Evolutionary conservation across 73 alveolate genomes (phyloP).

Genomic region (Loxodes magnus): DNA sequence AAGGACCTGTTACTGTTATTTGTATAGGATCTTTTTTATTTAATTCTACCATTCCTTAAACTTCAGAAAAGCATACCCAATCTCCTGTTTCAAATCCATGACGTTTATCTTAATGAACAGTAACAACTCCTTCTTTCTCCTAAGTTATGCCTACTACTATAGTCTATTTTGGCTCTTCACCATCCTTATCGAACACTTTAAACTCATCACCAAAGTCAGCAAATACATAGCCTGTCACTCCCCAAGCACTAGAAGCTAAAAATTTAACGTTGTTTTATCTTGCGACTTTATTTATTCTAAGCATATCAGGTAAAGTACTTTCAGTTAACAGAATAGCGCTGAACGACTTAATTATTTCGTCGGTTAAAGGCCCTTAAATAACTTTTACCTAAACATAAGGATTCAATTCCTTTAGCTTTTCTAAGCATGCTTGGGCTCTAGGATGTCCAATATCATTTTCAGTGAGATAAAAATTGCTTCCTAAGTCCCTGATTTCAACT

Average conservation of each 20-base stretch:
- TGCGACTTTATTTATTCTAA: constrained; percentile 58
- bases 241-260: constrained; percentile 56
- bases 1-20: constrained; percentile 69
- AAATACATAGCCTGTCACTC: constrained; percentile 86
- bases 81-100: constrained; percentile 92
- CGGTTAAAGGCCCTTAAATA: constrained; percentile 19
- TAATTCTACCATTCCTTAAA: constrained; percentile 96
- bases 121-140: constrained; percentile 69
- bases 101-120: constrained; percentile 83
- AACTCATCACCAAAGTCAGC: constrained; percentile 89
- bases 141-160: constrained; percentile 65
- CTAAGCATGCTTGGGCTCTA: constrained; percentile 77
- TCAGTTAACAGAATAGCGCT: constrained; percentile 78
- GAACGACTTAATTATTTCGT: constrained; percentile 30
- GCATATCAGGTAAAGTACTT: constrained; percentile 48
- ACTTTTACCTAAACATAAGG: constrained; percentile 74
- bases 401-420: constrained; percentile 63
- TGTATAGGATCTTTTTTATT: constrained; percentile 81
- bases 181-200: constrained; percentile 42
- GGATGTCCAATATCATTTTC: constrained; percentile 79
- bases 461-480: constrained; percentile 86
- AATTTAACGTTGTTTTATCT: constrained; percentile 74
- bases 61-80: constrained; percentile 89
- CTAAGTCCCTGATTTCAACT: constrained; percentile 65
- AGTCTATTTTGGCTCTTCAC: constrained; percentile 92